Evolutionary conservation across 2,329 filamentous ascomycete species (phyloP).

Genomic region (Tolypocladium tundrense): DNA sequence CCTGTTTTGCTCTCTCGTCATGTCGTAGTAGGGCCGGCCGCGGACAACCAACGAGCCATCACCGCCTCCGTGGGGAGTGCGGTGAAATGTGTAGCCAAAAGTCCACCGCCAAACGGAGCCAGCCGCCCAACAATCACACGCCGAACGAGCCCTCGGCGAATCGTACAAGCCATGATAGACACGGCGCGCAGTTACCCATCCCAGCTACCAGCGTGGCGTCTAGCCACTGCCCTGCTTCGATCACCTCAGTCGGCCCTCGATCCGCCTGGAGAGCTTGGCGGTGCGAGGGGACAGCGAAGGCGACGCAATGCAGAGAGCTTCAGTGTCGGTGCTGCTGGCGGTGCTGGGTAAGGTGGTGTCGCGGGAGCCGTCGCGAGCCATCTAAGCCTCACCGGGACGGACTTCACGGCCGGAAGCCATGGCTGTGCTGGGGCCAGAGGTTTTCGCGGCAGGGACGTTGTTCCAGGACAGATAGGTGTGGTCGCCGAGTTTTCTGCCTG

Average conservation of each 20-base stretch:
- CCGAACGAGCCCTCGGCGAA: not conserved
- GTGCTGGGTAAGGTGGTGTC: constrained; percentile 8
- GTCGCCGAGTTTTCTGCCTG: constrained; percentile 82
- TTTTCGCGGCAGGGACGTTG: constrained; percentile 38
- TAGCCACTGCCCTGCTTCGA: not conserved
- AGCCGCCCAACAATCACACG: not conserved
- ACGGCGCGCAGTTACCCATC: not conserved
- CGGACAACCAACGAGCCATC: not conserved
- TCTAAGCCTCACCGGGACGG: constrained; percentile 32
- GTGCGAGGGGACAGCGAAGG: not conserved
- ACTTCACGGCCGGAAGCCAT: constrained; percentile 47
- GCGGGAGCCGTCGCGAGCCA: constrained; percentile 16
- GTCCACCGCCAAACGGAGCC: not conserved
- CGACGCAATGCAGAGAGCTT: not conserved
- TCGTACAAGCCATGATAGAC: not conserved
- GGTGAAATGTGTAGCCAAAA: not conserved
- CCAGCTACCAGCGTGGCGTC: not conserved
- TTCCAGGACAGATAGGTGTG: constrained; percentile 98
- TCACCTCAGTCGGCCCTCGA: not conserved
- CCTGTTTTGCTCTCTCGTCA: not conserved
- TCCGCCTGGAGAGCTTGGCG: not conserved
- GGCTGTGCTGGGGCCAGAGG: constrained; percentile 29
- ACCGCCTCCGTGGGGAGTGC: not conserved
- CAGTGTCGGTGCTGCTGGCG: not conserved
- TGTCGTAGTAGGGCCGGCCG: not conserved